Percentiles rank a stretch among this genome's conserved stretches.
These are phyloP conservation scores for Alternaria hordeiaustralica DNA, from an alignment of 2,329 filamentous ascomycete genomes.

Conservation along the genomic window DNA sequence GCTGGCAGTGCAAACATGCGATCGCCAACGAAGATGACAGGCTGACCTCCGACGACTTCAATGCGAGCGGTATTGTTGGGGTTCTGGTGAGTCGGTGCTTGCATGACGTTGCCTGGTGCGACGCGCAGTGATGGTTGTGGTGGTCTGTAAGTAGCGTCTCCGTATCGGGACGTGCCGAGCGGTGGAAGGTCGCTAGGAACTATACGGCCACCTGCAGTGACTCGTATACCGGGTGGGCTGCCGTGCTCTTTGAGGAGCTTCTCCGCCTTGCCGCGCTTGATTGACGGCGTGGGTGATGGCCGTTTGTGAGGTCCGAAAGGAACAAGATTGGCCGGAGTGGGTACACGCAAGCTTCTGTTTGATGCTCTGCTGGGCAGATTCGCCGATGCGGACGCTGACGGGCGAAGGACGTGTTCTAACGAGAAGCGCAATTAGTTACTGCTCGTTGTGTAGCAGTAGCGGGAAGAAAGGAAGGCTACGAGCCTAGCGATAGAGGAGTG, in stretches of 20 bases:
- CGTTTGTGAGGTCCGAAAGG: slow-evolving; percentile 39
- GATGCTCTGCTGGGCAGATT: slow-evolving; percentile 33
- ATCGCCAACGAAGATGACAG: slow-evolving; percentile 40
- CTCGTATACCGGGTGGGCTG: slow-evolving; percentile 58
- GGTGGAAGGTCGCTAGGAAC: slow-evolving; percentile 55
- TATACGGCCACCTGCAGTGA: slow-evolving; percentile 60
- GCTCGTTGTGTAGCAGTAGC: background rate
- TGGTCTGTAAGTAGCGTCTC: slow-evolving; percentile 39
- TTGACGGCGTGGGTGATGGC: slow-evolving; percentile 57
- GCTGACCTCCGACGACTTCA: slow-evolving; percentile 40
- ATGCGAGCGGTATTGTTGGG: slow-evolving; percentile 31
- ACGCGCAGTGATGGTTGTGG: slow-evolving; percentile 30
- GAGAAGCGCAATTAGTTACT: slow-evolving; percentile 10
- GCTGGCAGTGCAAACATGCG: slow-evolving; percentile 41
- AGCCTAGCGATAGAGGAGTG: background rate
- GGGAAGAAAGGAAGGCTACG: background rate
- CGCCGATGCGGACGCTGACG: slow-evolving; percentile 49
- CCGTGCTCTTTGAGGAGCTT: slow-evolving; percentile 59
- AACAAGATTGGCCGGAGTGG: slow-evolving; percentile 22
- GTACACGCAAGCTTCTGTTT: slow-evolving; percentile 34
- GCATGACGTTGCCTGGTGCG: slow-evolving; percentile 31
- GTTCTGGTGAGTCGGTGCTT: slow-evolving; percentile 29
- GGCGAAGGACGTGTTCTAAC: slow-evolving; percentile 51
- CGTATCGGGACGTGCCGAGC: slow-evolving; percentile 39
- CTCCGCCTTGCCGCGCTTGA: slow-evolving; percentile 59